Base-by-base conservation (phyloP, 495 filamentous ascomycete genomes). In the Neurospora terricola region DNA sequence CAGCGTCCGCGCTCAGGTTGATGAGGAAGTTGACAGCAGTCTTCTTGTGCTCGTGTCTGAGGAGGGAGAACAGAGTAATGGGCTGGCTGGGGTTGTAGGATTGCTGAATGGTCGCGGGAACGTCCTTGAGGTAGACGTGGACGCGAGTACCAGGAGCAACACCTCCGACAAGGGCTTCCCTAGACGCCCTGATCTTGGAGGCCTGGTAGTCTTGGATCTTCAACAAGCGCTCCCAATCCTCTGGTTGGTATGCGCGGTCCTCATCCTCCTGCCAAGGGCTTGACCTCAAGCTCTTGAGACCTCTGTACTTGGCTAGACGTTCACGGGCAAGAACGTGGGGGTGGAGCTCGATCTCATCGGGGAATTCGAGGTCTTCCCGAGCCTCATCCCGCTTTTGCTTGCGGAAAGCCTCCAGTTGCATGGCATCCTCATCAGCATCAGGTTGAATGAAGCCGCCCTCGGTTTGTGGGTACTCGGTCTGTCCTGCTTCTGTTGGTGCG, bases 271-370 rank as follows among this genome's bases (percentile, higher is more conserved):
- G 91, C 96, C 96, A 99, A 48, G 85, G 83, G 78, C 92, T 96
- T 21, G 92, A 91, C 74, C 92, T 90, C 72, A 98, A 78, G 78
- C 90, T 96, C 86, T 97, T 98, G 71, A 99, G 82, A 21, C 96
- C 96, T 78, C 96, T 84, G 82, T 96, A 99, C 70, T 92, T 88
- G 16, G 91, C 88, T 68, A 98, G 83, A 4, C 96, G 87, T 81
- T 99, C 96, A 54, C 93, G 84, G 4, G 94, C 96, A 48, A 92
- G 85, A 2, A 94, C 93, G 70, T 94, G 90, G 0, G 96, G 96
- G 75, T 91, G 93, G 54, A 99, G 86, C 80, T 99, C 96, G 76
- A 98, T 94, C 81, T 99, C 96, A 73, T 99, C 96, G 5, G 96
- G 96, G 83, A 98, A 99, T 76, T 98, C 95, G 21, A 91, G 87